Base-by-base conservation (phyloP, 768 basidiomycete species). In the Calocybe indica region DNA sequence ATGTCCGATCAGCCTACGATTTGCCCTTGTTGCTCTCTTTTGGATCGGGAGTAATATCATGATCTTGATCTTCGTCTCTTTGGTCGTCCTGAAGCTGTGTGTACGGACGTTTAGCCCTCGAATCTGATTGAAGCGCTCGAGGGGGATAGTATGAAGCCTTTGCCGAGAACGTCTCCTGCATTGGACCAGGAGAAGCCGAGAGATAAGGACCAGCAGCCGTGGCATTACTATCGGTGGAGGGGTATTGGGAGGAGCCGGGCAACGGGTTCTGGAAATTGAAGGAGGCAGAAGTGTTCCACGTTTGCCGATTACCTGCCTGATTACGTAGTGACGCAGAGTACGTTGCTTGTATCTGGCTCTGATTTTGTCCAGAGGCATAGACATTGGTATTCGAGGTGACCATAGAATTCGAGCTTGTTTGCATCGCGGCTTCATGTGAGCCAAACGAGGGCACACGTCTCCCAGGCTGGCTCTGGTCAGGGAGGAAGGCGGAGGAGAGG, bases 11-110 rank as follows among this genome's bases (percentile, higher is more conserved):
- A 14, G 64, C 72, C 53, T 54, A 78, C 77, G 71, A 62, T 60
- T 74, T 78, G 13, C 66, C 62, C 49, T 72, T 76, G 12, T 62
- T 54, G 49, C 55, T 66, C 61, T 65, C 69, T 55, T 64, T 72
- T 51, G 60, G 58, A 44, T 67, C 67, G 22, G 58, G 48, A 38
- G 47, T 46, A 35, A 51, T 42, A 6, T 71, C 70, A 8, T 52
- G 56, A 13, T 73, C 72, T 35, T 58, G 60, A 39, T 73, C 73
- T 1, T 73, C 70, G 9, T 61, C 62, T 39, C 51, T 62, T 7
- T 37, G 43, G 8, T 69, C 62, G n/a, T 71, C 67, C 34, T 55
- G 60, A 45, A 57, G 56, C 34, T 58, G 58, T 22, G 48, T 50
- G 37, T 69, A 72, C 29, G 55, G 62, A 10, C 74, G 65, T 57